phyloP scores from a whole-genome alignment of 2,329 filamentous ascomycete species.

The Fusarium ramigenum region DNA sequence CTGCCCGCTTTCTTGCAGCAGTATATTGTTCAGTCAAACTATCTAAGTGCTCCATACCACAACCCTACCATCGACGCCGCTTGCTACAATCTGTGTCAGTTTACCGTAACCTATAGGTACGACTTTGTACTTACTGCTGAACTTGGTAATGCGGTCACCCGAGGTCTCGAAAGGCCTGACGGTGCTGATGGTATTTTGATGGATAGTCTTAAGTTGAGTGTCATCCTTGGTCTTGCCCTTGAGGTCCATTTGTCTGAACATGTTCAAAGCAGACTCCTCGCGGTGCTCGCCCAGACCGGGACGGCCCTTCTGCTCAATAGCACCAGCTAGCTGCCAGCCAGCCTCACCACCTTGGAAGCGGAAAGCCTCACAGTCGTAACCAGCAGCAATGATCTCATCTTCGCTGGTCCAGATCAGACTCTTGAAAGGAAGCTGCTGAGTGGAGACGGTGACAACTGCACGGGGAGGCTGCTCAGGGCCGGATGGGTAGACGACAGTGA shows the following conservation, averaged over 20 bases:
- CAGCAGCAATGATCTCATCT: conserved; percentile 92
- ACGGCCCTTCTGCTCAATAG: conserved; percentile 78
- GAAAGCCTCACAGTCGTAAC: conserved; percentile 90
- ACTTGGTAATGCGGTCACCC: conserved; percentile 74
- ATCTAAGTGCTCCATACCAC: conserved; percentile 78
- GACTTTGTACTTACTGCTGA: conserved; percentile 76
- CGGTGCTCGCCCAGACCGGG: conserved; percentile 69
- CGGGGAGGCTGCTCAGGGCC: conserved; percentile 89
- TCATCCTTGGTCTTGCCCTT: conserved; percentile 93
- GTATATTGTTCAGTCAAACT: neutral
- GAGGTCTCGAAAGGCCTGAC: conserved; percentile 78
- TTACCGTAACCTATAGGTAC: conserved; percentile 15
- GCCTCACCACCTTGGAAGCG: conserved; percentile 80
- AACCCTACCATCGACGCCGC: conserved; percentile 83
- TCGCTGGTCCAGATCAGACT: conserved; percentile 93
- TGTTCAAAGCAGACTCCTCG: conserved; percentile 94
- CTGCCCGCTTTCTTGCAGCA: conserved; percentile 1
- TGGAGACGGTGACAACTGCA: conserved; percentile 90
- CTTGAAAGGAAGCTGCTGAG: conserved; percentile 90
- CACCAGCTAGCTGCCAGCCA: conserved; percentile 86
- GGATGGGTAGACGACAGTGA: conserved; percentile 94
- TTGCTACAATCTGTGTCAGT: conserved; percentile 62
- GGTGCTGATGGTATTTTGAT: conserved; percentile 95
- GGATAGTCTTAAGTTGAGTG: conserved; percentile 92
- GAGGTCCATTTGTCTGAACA: conserved; percentile 99